Base-by-base conservation (phyloP, 23 red algal genomes). In the Agarophyton chilense region DNA sequence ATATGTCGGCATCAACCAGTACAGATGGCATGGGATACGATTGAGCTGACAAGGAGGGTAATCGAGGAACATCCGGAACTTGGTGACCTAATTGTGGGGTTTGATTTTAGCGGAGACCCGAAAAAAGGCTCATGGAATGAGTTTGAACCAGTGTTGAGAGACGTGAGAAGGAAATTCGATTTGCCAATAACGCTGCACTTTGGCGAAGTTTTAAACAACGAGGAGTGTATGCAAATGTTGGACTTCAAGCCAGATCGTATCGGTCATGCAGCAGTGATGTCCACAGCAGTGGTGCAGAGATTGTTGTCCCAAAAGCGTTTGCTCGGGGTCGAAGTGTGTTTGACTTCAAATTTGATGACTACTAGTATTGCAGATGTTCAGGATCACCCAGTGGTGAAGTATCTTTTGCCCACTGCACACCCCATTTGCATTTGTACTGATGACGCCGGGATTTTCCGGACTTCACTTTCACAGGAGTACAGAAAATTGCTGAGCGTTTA, bases 91-190 rank as follows among this genome's bases (percentile, higher is more conserved):
- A 91, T 91, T 81, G 87, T 91, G 33, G 87, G 87, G 19, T 56
- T 91, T 51, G 87, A 91, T 35, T 70, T 91, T 11, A 81, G 74
- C 70, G 87, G 87, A 22, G 66, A 91, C 47, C 87, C 87, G 1
- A 36, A 80, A 19, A 72, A 34, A 46, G 87, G 87, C 16, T 21
- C 18, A 9, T 91, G 73, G 74, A 29, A 44, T 49, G 72, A 91
- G 10, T 91, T 91, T 73, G 42, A 68, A 51, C 87, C 72, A 14
- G 58, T 91, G 0, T 81, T 91, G 26, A 22, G 50, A 45, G 29
- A 81, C 28, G 29, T 72, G 5, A 49, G 87, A 21, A n/a, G 39
- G 22, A 14, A 56, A 42, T 49, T 91, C 21, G 34, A 34, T 32
- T 42, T 91, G 26, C 74, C 74, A 43, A 70, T 91, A 52, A 78